Base-by-base conservation (phyloP, 1,139 yeast species). In the Nadsonia commutata region DNA sequence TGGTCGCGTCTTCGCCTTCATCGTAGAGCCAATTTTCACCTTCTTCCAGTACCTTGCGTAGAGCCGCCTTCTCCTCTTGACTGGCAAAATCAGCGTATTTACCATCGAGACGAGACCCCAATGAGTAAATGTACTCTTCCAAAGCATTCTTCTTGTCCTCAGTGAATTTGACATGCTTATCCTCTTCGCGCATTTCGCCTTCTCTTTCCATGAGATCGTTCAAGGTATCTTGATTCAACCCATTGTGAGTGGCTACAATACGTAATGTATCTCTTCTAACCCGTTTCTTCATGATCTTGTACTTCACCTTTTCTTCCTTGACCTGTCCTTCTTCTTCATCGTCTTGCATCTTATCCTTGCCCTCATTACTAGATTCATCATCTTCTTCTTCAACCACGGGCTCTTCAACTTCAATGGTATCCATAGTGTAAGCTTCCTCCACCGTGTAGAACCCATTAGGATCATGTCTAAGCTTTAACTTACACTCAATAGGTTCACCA, bases 21-120 rank as follows among this genome's bases (percentile, higher is more conserved):
- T 83, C 95, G 67, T 90, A 93, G 60, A 90, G 76, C 99, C 99
- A 90, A 62, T 90, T 95, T 73, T 93, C 98, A 53, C 97, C 78
- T 64, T 80, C 83, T 60, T 73, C 63, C 63, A 90, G 76, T 73
- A 81, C 72, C 48, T 70, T 81, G 46, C 74, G 65, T 60, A 90
- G 74, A 63, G 74, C 82, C 54, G 71, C 70, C 76, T 88, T 90
- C 74, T 90, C 98, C 58, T 78, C 86, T 49, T 80, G 93, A 52
- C 80, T 73, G 51, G 97, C 96, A 62, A 88, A 90, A 54, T 74
- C 80, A 56, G 84, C 75, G 66, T 88, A 90, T 60, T 80, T 80
- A 47, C 86, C 98, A 49, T 88, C 96, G 60, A 93, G 75, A 72
- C 90, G 90, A 63, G 95, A 94, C 72, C 98, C 84, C 66, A 90